Evolutionary conservation across 2,329 filamentous ascomycete genomes (phyloP).

Genomic region (Fusarium sp.): DNA sequence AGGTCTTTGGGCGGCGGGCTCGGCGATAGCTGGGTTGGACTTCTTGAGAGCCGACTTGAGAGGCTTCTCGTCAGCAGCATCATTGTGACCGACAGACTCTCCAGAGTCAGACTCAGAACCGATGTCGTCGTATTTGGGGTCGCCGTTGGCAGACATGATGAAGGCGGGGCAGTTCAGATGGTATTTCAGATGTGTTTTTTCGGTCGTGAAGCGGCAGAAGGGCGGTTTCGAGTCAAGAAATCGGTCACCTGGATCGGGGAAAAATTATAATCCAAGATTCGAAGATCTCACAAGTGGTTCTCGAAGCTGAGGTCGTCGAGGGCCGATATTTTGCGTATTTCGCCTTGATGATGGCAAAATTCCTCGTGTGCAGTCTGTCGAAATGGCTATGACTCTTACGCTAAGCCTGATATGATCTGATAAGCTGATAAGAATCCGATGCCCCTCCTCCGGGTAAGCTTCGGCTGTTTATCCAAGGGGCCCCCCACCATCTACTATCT

Average conservation of each 20-base stretch:
- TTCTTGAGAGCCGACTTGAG: conserved; percentile 92
- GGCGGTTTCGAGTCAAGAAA: conserved; percentile 25
- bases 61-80: conserved; percentile 73
- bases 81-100: conserved; percentile 73
- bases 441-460: conserved; percentile 53
- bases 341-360: conserved; percentile 56
- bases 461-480: conserved; percentile 34
- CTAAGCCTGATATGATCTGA: conserved; percentile 53
- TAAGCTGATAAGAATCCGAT: conserved; percentile 55
- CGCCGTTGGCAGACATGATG: conserved; percentile 68
- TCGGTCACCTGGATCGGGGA: conserved; percentile 23
- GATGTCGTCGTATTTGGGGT: conserved; percentile 76
- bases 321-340: conserved; percentile 50
- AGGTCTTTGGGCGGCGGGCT: conserved; percentile 66
- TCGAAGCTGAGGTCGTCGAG: conserved; percentile 37
- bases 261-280: conserved; percentile 42
- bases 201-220: conserved; percentile 30
- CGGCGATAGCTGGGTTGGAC: conserved; percentile 64
- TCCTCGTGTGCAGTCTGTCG: conserved; percentile 57
- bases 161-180: conserved; percentile 50
- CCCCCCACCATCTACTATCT: background rate
- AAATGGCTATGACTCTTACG: conserved; percentile 55
- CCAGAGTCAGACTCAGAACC: conserved; percentile 77
- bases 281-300: conserved; percentile 29
- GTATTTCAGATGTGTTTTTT: conserved; percentile 41